Base-by-base conservation (phyloP, 306 rosid genomes). In the Carpinus viminea region DNA sequence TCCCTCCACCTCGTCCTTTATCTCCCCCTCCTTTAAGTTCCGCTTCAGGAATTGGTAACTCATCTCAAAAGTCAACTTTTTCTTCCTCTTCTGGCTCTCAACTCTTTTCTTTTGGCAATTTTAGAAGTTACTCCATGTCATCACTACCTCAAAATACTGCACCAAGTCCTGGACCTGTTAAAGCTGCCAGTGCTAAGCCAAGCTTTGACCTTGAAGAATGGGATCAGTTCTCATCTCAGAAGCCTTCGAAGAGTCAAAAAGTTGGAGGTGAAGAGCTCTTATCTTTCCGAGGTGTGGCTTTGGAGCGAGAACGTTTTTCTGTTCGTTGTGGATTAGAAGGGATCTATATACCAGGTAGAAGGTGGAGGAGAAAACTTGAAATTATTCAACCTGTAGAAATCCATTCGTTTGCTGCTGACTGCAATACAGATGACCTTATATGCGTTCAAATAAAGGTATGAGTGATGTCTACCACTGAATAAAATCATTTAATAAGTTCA, bases 81-180 rank as follows among this genome's bases (percentile, higher is more conserved):
- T 80, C 89, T 70, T 48, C 90, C 70, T 68, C 95, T 77, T 81
- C 95, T 62, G 78, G 97, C 73, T 89, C 97, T 80, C 97, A 86
- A 72, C 82, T 94, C 53, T 84, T 90, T 75, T 85, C 93, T 53
- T 81, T 92, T 74, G 84, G 90, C 66, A 83, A 92, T 88, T 88
- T 88, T 76, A 91, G 99, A 89, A 91, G 99, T 85, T 91, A 95
- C 85, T 95, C 99, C 85, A 95, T 95, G 99, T 95, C 99, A 76
- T 77, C 99, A 12, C 51, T 95, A 59, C 98, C 98, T 54, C 98
- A 91, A 87, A 82, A 73, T 80, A 83, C 85, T 16, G 70, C 46
- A 28, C 75, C 87, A 77, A 89, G 93, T 11, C 10, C 81, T 75
- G 86, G 80, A 86, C 84, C 96, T 57, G 70, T 83, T 48, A 95